phyloP scores from a whole-genome alignment of 345 rosid genomes.

The Capsella bursapastoris region DNA sequence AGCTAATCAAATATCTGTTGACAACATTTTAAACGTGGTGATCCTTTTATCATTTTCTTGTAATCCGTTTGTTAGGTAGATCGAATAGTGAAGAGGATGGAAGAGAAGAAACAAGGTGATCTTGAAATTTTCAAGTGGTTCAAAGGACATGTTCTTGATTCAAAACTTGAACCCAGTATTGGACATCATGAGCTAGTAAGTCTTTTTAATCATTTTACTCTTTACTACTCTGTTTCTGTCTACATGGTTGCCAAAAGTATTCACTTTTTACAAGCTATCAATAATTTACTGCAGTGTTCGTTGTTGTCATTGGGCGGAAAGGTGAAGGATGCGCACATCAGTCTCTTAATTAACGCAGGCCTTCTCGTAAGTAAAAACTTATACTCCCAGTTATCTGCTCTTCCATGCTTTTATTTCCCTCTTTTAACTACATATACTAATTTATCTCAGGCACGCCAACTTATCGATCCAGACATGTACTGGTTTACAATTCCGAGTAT shows the following conservation, averaged over 20 bases:
- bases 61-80: conserved; percentile 51
- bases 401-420: background rate
- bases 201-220: conserved; percentile 31
- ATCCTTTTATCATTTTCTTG: background rate
- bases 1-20: background rate
- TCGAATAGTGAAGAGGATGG: conserved; percentile 63
- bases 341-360: conserved; percentile 80
- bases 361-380: conserved; percentile 68
- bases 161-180: conserved; percentile 77
- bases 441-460: conserved; percentile 70
- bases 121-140: conserved; percentile 79
- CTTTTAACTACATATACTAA: conserved; percentile 8
- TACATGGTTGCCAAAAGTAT: background rate
- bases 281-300: conserved; percentile 53
- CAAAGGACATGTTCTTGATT: conserved; percentile 68
- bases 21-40: background rate
- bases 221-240: conserved; percentile 2
- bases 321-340: conserved; percentile 75
- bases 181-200: conserved; percentile 80
- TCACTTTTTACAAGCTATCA: background rate
- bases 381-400: background rate
- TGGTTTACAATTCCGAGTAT: conserved; percentile 92
- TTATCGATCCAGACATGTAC: conserved; percentile 82
- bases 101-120: conserved; percentile 60
- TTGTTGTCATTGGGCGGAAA: conserved; percentile 77